Conservation (phyloP, 352 stramenopile species). For the Synura sp. region DNA sequence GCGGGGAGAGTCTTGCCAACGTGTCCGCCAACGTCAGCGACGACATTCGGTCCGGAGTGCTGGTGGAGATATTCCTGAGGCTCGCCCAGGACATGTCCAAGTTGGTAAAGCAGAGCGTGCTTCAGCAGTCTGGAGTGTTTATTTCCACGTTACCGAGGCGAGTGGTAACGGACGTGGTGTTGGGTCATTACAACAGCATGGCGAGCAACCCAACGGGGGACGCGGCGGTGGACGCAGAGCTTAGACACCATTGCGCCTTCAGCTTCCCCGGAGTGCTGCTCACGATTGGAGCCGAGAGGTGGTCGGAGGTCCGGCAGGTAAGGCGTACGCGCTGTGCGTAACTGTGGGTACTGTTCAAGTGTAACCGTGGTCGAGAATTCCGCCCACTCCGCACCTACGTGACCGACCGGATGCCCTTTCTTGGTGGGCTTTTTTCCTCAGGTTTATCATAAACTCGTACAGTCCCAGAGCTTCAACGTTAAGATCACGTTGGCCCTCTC, state of each 20-base stretch:
- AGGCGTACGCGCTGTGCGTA: no score
- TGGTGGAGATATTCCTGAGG: slow-evolving; percentile 72
- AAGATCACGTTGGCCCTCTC: slow-evolving; percentile 81
- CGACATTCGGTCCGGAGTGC: slow-evolving; percentile 56
- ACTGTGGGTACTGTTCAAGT: no score
- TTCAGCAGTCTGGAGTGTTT: slow-evolving; percentile 66
- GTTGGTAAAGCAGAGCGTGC: slow-evolving; percentile 78
- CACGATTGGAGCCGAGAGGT: slow-evolving; percentile 64
- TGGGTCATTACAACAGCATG: slow-evolving; percentile 75
- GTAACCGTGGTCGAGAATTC: no score
- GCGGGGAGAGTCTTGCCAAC: slow-evolving; percentile 75
- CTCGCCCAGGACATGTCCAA: slow-evolving; percentile 73
- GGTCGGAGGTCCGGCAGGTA: slow-evolving; percentile 62
- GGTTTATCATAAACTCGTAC: slow-evolving; percentile 69
- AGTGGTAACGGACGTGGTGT: slow-evolving; percentile 66
- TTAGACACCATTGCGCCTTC: slow-evolving; percentile 83
- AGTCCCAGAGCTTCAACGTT: slow-evolving; percentile 77
- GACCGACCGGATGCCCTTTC: no score
- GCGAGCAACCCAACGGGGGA: slow-evolving; percentile 46
- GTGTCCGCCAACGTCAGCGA: slow-evolving; percentile 69
- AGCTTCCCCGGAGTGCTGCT: slow-evolving; percentile 78
- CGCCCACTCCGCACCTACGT: no score
- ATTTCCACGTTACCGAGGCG: slow-evolving; percentile 61
- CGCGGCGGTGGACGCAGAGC: slow-evolving; percentile 60
- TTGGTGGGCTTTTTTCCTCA: background rate